Percentiles rank a stretch among this genome's conserved stretches.
These are phyloP conservation scores for Neodidymelliopsis sp. DNA, from an alignment of 2,329 filamentous ascomycete genomes.

Conservation along the genomic window DNA sequence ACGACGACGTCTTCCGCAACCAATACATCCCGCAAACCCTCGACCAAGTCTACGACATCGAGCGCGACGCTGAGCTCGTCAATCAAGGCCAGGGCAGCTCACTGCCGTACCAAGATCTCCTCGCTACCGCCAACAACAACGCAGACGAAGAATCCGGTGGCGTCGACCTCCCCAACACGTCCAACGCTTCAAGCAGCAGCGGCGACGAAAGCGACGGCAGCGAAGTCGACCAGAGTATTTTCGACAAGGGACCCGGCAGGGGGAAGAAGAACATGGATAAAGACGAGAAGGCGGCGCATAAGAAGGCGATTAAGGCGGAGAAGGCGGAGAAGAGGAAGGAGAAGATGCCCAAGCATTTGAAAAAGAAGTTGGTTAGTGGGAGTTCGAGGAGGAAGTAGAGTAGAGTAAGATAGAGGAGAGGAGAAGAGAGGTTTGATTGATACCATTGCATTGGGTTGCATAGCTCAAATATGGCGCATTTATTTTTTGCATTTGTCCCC, in stretches of 20 bases:
- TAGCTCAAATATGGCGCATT: no score
- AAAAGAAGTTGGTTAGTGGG: slow-evolving; percentile 81
- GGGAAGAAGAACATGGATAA: slow-evolving; percentile 80
- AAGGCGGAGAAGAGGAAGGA: slow-evolving; percentile 92
- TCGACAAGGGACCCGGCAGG: slow-evolving; percentile 44
- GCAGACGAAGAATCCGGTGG: neutral
- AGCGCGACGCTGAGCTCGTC: slow-evolving; percentile 84
- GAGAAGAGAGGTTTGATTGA: slow-evolving; percentile 37
- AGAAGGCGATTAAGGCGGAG: slow-evolving; percentile 90
- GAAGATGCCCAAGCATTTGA: slow-evolving; percentile 95
- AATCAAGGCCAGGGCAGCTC: slow-evolving; percentile 75
- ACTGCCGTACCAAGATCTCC: slow-evolving; percentile 84
- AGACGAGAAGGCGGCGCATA: slow-evolving; percentile 87
- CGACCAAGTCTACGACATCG: slow-evolving; percentile 95
- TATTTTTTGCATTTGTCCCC: no score
- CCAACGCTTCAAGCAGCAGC: slow-evolving; percentile 53
- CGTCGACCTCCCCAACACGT: slow-evolving; percentile 38
- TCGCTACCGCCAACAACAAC: slow-evolving; percentile 65
- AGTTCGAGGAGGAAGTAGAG: slow-evolving; percentile 67
- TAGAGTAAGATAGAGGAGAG: neutral
- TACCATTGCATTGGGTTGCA: no score
- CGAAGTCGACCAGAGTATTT: slow-evolving; percentile 42
- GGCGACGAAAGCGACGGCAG: slow-evolving; percentile 28
- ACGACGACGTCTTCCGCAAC: slow-evolving; percentile 92
- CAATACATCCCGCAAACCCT: slow-evolving; percentile 97